These are phyloP conservation scores for Solanum sejunctum DNA, from an alignment of 257 asterid species.

Conservation along the genomic window DNA sequence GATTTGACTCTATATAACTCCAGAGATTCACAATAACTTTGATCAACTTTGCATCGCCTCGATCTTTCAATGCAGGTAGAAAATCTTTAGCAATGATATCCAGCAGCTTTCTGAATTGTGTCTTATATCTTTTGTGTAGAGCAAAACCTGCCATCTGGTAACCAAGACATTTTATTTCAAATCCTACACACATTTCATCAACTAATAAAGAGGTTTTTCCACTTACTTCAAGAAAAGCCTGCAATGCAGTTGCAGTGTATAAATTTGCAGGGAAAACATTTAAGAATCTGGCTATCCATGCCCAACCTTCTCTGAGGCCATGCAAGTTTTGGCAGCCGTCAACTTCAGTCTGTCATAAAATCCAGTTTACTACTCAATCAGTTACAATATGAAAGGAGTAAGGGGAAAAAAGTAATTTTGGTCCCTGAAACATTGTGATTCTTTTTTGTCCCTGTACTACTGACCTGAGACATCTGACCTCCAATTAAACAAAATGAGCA, in stretches of 20 bases:
- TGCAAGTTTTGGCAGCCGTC: slow-evolving; percentile 44
- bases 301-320: slow-evolving; percentile 77
- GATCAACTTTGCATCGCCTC: slow-evolving; percentile 28
- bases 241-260: slow-evolving; percentile 60
- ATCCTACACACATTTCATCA: neutral
- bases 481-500: neutral
- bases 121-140: slow-evolving; percentile 36
- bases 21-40: slow-evolving; percentile 21
- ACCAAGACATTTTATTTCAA: slow-evolving; percentile 1
- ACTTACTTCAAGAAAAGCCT: slow-evolving; percentile 77
- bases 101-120: slow-evolving; percentile 58
- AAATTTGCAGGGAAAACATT: slow-evolving; percentile 71
- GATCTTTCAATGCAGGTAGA: slow-evolving; percentile 29
- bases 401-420: neutral
- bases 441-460: neutral
- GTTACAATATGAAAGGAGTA: neutral
- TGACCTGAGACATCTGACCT: neutral
- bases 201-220: neutral
- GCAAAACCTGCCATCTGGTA: slow-evolving; percentile 73
- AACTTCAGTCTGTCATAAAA: slow-evolving; percentile 50
- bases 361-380: neutral
- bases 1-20: slow-evolving; percentile 44
- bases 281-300: slow-evolving; percentile 87
- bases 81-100: slow-evolving; percentile 35
- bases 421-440: neutral